These are phyloP conservation scores for Trametes cingulata DNA, from an alignment of 768 basidiomycete genomes.

Conservation along the genomic window DNA sequence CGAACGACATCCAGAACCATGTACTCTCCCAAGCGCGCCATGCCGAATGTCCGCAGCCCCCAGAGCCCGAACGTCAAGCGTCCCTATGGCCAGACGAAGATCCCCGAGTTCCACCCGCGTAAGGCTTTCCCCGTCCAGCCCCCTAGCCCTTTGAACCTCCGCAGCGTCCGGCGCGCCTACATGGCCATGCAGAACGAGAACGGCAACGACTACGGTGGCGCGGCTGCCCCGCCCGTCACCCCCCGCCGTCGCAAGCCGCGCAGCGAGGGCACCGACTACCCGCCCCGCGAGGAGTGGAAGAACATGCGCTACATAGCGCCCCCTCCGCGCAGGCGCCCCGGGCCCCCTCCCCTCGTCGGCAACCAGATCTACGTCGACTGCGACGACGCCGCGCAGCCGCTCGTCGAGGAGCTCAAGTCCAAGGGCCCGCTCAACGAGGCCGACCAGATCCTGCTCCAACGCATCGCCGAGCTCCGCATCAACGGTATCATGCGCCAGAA, in stretches of 20 bases:
- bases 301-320: constrained; percentile 1
- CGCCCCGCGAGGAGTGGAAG: background rate
- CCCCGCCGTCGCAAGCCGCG: background rate
- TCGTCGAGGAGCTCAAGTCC: constrained; percentile 10
- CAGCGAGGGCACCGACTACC: constrained; percentile 7
- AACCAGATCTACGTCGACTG: constrained; percentile 9
- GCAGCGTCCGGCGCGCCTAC: constrained; percentile 2
- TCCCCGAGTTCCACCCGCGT: constrained; percentile 2
- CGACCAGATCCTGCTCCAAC: constrained; percentile 7
- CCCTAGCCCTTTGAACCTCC: constrained; percentile 4
- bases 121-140: constrained; percentile 9
- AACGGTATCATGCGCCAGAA: constrained; percentile 2
- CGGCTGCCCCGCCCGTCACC: background rate
- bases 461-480: background rate
- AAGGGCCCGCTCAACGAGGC: background rate
- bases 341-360: background rate
- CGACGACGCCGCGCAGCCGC: constrained; percentile 1
- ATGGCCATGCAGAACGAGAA: background rate
- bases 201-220: constrained; percentile 4
- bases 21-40: background rate
- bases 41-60: background rate
- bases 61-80: background rate
- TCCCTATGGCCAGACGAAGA: constrained; percentile 9
- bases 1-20: background rate
- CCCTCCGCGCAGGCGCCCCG: background rate